Evolutionary conservation across 164 flowering plant genomes (phyloP).

Genomic region (Euptelea pleiosperma): DNA sequence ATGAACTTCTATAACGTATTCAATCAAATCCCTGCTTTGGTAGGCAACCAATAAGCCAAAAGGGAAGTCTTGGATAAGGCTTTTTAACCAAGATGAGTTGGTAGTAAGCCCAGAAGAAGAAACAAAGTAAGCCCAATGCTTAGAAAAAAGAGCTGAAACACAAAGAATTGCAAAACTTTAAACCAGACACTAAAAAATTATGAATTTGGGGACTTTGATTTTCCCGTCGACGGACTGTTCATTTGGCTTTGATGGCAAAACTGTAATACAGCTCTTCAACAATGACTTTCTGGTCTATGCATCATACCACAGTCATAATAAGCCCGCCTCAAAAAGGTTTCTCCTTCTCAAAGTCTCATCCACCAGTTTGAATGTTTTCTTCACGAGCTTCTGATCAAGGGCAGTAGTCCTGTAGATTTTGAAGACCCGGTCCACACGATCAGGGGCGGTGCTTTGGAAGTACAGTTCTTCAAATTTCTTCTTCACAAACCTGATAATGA

Average conservation of each 20-base stretch:
- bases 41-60: background rate
- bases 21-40: conserved; percentile 7
- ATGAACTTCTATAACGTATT: background rate
- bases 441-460: conserved; percentile 82
- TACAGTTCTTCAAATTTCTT: conserved; percentile 97
- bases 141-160: background rate
- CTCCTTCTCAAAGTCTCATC: conserved; percentile 94
- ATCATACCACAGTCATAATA: conserved; percentile 42
- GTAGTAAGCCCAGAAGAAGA: too few species aligned
- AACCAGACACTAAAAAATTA: too few species aligned
- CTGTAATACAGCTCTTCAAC: conserved; percentile 14
- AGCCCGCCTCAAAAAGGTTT: conserved; percentile 92
- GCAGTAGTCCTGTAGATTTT: conserved; percentile 97
- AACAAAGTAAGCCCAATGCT: background rate
- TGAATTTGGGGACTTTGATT: background rate
- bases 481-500: conserved; percentile 75
- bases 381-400: conserved; percentile 92
- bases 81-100: too few species aligned
- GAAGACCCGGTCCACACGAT: conserved; percentile 84
- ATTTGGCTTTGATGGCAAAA: background rate
- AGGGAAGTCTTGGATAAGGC: too few species aligned
- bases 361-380: conserved; percentile 96
- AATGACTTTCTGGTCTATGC: background rate
- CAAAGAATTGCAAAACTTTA: background rate
- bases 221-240: background rate